Evolutionary conservation across 805 yeast genomes (phyloP).

Genomic region (Starmerella kuoi): DNA sequence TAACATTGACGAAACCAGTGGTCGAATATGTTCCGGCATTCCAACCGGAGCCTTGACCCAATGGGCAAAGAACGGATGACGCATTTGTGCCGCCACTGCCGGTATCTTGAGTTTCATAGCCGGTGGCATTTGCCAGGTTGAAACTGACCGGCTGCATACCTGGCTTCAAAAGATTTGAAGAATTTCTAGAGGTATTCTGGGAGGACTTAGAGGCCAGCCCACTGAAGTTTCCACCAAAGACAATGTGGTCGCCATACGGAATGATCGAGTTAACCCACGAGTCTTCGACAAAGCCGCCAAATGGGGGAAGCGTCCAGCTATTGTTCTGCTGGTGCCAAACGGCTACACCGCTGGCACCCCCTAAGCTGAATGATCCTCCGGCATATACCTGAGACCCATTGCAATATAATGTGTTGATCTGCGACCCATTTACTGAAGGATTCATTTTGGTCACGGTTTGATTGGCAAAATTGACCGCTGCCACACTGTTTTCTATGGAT

Average conservation of each 20-base stretch:
- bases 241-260: conserved; percentile 35
- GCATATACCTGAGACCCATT: conserved; percentile 48
- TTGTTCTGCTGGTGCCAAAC: conserved; percentile 43
- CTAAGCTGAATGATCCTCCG: conserved; percentile 64
- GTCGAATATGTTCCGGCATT: conserved; percentile 15
- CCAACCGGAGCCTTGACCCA: conserved; percentile 19
- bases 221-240: conserved; percentile 71
- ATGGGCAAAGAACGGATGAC: conserved; percentile 45
- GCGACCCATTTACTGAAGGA: not conserved
- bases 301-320: conserved; percentile 41
- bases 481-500: conserved; percentile 6
- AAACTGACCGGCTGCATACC: conserved; percentile 18
- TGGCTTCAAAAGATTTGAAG: conserved; percentile 7
- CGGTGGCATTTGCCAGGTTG: conserved; percentile 15
- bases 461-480: conserved; percentile 6
- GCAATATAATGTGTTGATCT: conserved; percentile 36
- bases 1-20: conserved; percentile 14
- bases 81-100: conserved; percentile 14
- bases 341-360: conserved; percentile 46
- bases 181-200: conserved; percentile 11
- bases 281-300: conserved; percentile 60
- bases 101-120: conserved; percentile 1
- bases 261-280: conserved; percentile 53
- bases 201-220: conserved; percentile 37
- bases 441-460: not conserved